phyloP scores from a whole-genome alignment of 2,329 filamentous ascomycete genomes.

The Ophiostoma triangulosporum region DNA sequence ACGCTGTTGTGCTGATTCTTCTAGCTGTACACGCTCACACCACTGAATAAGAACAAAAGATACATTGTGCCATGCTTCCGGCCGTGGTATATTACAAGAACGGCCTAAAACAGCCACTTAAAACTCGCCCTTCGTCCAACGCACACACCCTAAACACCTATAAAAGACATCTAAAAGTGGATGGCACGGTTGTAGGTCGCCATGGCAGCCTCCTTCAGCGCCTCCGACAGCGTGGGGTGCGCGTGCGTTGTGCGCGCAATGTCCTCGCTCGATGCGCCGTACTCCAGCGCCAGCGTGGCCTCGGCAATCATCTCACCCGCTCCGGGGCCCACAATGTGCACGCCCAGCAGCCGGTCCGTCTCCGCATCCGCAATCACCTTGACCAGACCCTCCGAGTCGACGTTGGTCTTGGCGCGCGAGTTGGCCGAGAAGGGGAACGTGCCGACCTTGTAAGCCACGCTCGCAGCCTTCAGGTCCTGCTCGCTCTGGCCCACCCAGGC shows the following conservation, averaged over 20 bases:
- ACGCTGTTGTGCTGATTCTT: not conserved
- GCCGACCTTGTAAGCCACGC: slow-evolving; percentile 84
- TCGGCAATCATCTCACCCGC: slow-evolving; percentile 99
- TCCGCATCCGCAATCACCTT: slow-evolving; percentile 95
- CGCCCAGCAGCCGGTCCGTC: slow-evolving; percentile 87
- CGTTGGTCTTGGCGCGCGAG: slow-evolving; percentile 96
- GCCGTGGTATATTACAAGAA: slow-evolving; percentile 4
- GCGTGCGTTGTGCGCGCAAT: slow-evolving; percentile 91
- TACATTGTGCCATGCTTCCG: slow-evolving; percentile 2
- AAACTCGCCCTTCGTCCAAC: not conserved
- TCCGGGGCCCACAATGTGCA: slow-evolving; percentile 92
- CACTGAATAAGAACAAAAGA: not conserved
- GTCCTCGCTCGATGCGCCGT: slow-evolving; percentile 90
- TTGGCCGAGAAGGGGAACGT: slow-evolving; percentile 97
- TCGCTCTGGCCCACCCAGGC: slow-evolving; percentile 98
- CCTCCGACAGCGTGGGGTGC: slow-evolving; percentile 89
- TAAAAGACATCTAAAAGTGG: slow-evolving; percentile 56
- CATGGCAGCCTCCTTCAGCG: slow-evolving; percentile 99
- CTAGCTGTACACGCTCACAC: not conserved
- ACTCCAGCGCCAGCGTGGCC: slow-evolving; percentile 87
- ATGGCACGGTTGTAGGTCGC: slow-evolving; percentile 90
- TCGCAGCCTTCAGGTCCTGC: slow-evolving; percentile 81
- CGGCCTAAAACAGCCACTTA: not conserved
- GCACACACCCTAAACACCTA: not conserved
- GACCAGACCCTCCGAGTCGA: slow-evolving; percentile 88